These are phyloP conservation scores for Aspergillus candidus DNA, from an alignment of 2,329 filamentous ascomycete species.

Conservation along the genomic window DNA sequence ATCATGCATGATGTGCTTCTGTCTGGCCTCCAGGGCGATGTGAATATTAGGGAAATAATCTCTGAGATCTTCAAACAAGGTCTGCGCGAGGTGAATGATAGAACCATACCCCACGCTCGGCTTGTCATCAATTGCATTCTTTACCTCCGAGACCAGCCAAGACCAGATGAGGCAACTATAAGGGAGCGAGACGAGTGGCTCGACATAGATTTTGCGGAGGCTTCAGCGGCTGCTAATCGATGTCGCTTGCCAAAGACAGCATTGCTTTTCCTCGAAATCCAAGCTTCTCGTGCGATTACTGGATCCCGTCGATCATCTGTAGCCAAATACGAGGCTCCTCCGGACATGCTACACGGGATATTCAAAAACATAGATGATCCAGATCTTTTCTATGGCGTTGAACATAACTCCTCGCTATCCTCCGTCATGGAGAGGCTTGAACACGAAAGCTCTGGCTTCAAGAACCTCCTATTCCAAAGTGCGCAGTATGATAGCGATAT, in stretches of 20 bases:
- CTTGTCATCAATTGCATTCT: conserved; percentile 73
- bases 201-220: conserved; percentile 67
- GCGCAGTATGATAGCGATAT: conserved; percentile 86
- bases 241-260: conserved; percentile 87
- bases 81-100: conserved; percentile 45
- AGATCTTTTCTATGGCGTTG: conserved; percentile 89
- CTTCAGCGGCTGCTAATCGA: conserved; percentile 63
- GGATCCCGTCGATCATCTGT: conserved; percentile 63
- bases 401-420: conserved; percentile 67
- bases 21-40: conserved; percentile 58
- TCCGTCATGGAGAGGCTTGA: conserved; percentile 77
- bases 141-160: conserved; percentile 76
- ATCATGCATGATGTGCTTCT: conserved; percentile 76
- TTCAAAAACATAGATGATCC: conserved; percentile 93
- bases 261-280: conserved; percentile 73
- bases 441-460: conserved; percentile 80
- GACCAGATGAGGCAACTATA: conserved; percentile 69
- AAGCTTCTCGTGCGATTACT: conserved; percentile 51
- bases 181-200: conserved; percentile 79
- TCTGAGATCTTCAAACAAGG: conserved; percentile 61
- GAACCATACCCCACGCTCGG: conserved; percentile 57
- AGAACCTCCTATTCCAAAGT: conserved; percentile 82
- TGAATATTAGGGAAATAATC: conserved; percentile 54
- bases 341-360: conserved; percentile 68
- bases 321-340: conserved; percentile 49